A percentile compares a stretch with the other conserved stretches of the same genome.
These are phyloP conservation scores for Cryptococcus maquisensis DNA, from an alignment of 1,284 basidiomycete genomes.

Conservation along the genomic window DNA sequence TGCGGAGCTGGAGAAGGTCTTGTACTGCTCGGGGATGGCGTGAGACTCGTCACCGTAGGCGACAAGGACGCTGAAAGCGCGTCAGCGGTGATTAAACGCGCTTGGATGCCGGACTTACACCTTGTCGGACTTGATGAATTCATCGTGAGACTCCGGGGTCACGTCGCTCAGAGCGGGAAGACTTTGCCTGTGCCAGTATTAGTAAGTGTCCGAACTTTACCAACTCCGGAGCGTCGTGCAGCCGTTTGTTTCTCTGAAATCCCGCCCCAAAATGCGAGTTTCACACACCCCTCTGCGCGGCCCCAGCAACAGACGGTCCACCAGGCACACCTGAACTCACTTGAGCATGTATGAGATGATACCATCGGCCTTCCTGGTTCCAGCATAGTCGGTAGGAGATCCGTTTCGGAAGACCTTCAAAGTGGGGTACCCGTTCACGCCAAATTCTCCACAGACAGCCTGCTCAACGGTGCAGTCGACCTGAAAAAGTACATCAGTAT, in stretches of 20 bases:
- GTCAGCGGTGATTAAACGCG: neutral
- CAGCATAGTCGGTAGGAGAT: slow-evolving; percentile 69
- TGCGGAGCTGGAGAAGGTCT: slow-evolving; percentile 72
- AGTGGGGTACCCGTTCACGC: slow-evolving; percentile 66
- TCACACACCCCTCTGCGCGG: too few relatives aligned
- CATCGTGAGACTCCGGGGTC: slow-evolving; percentile 67
- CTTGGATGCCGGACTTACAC: slow-evolving; percentile 50
- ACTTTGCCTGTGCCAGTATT: slow-evolving; percentile 63
- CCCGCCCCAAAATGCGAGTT: too few relatives aligned
- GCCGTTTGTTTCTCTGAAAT: too few relatives aligned
- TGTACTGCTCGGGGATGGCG: slow-evolving; percentile 68
- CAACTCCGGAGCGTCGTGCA: too few relatives aligned
- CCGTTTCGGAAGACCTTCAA: slow-evolving; percentile 88
- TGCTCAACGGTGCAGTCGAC: slow-evolving; percentile 89
- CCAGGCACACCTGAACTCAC: slow-evolving; percentile 54
- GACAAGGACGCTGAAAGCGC: slow-evolving; percentile 60
- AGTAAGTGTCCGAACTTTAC: neutral
- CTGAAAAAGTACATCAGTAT: slow-evolving; percentile 14
- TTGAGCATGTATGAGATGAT: slow-evolving; percentile 98
- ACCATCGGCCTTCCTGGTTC: slow-evolving; percentile 90
- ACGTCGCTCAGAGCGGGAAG: slow-evolving; percentile 89
- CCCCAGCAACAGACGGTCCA: too few relatives aligned
- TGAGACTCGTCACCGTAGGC: slow-evolving; percentile 72
- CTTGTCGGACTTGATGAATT: slow-evolving; percentile 86
- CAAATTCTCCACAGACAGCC: slow-evolving; percentile 78